Evolutionary conservation across 352 stramenopile genomes (phyloP).

Genomic region (Phytophthora sp.): DNA sequence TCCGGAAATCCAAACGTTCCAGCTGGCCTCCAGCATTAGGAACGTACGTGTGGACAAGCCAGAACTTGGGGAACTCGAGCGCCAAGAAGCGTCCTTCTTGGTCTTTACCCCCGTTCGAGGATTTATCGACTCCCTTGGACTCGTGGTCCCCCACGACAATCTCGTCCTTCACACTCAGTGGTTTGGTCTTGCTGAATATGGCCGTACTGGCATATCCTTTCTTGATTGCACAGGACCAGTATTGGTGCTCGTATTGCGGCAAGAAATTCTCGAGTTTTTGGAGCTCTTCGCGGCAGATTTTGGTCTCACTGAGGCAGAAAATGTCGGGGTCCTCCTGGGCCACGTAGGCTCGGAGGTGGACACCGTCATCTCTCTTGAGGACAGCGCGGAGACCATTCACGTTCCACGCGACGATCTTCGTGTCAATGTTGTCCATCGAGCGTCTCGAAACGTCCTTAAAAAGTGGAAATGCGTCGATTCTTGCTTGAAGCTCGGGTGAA

Average conservation of each 20-base stretch:
- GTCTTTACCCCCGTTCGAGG: constrained; percentile 48
- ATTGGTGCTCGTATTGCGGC: constrained; percentile 78
- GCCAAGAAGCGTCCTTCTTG: constrained; percentile 83
- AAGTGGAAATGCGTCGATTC: constrained; percentile 51
- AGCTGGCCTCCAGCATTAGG: constrained; percentile 78
- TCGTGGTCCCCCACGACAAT: constrained; percentile 57
- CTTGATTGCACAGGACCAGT: constrained; percentile 78
- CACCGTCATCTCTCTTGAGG: constrained; percentile 70
- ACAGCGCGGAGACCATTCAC: constrained; percentile 84
- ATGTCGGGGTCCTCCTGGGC: constrained; percentile 82
- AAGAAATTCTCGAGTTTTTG: constrained; percentile 77
- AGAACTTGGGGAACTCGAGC: constrained; percentile 76
- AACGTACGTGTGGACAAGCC: constrained; percentile 89
- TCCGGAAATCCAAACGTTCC: constrained; percentile 77
- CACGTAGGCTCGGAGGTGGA: constrained; percentile 77
- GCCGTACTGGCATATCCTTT: constrained; percentile 83
- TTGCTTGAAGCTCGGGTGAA: constrained; percentile 46
- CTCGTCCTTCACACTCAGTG: constrained; percentile 71
- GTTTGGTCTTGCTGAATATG: constrained; percentile 77
- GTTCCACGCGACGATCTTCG: constrained; percentile 82
- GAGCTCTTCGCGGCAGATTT: constrained; percentile 78
- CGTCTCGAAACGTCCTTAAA: constrained; percentile 59
- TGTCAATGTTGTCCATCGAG: constrained; percentile 13
- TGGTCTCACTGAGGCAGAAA: constrained; percentile 87
- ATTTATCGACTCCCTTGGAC: constrained; percentile 31